Conservation (phyloP, 2,329 filamentous ascomycete species). For the Pyrenophora seminiperda region DNA sequence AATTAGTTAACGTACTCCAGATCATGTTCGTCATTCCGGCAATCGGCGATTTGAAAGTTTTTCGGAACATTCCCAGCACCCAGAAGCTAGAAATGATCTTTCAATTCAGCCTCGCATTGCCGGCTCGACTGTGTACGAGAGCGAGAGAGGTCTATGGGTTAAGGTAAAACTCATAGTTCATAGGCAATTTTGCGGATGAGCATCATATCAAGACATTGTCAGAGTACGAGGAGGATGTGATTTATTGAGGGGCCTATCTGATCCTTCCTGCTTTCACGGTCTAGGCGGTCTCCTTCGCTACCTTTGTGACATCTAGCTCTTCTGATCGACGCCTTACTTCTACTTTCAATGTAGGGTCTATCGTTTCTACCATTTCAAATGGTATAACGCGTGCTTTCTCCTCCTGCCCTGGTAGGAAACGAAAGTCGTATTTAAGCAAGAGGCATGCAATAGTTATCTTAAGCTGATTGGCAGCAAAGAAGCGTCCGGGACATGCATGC, state of each 20-base stretch:
- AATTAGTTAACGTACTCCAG: not conserved
- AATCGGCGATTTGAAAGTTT: too few species aligned
- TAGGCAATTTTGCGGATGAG: not conserved
- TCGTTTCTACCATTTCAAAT: constrained; percentile 4
- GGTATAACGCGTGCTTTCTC: constrained; percentile 1
- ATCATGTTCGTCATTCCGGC: not conserved
- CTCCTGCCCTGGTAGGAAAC: constrained; percentile 2
- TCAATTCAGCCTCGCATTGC: not conserved
- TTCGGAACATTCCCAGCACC: not conserved
- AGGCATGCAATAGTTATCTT: constrained; percentile 1
- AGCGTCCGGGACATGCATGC: constrained; percentile 3
- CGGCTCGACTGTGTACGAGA: not conserved
- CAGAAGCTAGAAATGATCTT: not conserved
- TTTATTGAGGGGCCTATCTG: constrained; percentile 2
- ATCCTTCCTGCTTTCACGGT: constrained; percentile 3
- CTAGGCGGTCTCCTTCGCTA: not conserved
- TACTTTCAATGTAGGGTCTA: constrained; percentile 3
- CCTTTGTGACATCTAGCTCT: constrained; percentile 3
- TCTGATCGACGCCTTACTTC: constrained; percentile 3
- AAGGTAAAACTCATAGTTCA: not conserved
- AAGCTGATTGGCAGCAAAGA: constrained; percentile 1
- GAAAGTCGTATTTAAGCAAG: constrained; percentile 5
- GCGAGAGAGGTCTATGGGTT: not conserved
- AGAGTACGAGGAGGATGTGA: constrained; percentile 1
- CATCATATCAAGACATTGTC: constrained; percentile 1